phyloP scores from a whole-genome alignment of 352 stramenopile species.

The Phytophthora nicotianae region DNA sequence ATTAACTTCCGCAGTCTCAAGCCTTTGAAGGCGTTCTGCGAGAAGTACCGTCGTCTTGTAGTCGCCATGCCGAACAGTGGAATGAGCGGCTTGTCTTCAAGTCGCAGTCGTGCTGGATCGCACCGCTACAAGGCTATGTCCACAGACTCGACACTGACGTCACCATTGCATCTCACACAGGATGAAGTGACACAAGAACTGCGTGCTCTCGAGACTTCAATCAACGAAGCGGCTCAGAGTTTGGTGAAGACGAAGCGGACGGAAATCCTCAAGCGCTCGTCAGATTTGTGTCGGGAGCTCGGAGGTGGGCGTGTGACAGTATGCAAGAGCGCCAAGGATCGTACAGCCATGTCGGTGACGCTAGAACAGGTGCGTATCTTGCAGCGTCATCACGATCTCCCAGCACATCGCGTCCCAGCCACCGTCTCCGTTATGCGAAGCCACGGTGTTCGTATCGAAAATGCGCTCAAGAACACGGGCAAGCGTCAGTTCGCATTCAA shows the following conservation, averaged over 20 bases:
- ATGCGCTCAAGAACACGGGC: slow-evolving; percentile 90
- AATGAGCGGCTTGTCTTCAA: slow-evolving; percentile 36
- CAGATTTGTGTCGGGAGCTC: slow-evolving; percentile 84
- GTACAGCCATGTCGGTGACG: slow-evolving; percentile 97
- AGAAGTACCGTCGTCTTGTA: slow-evolving; percentile 79
- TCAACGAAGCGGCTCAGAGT: slow-evolving; percentile 82
- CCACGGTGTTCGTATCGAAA: slow-evolving; percentile 88
- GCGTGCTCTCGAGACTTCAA: slow-evolving; percentile 58
- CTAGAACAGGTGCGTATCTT: slow-evolving; percentile 93
- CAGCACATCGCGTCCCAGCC: slow-evolving; percentile 67
- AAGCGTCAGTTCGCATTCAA: slow-evolving; percentile 91
- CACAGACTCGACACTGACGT: slow-evolving; percentile 50
- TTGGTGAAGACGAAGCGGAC: slow-evolving; percentile 88
- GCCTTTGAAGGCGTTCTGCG: slow-evolving; percentile 80
- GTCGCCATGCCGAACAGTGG: slow-evolving; percentile 56
- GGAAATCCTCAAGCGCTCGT: slow-evolving; percentile 83
- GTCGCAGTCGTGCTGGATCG: slow-evolving; percentile 36
- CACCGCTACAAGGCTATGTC: slow-evolving; percentile 65
- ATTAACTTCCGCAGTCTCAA: slow-evolving; percentile 90
- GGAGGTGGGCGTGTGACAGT: slow-evolving; percentile 93
- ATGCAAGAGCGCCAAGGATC: slow-evolving; percentile 98
- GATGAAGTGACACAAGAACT: slow-evolving; percentile 78
- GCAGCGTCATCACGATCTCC: slow-evolving; percentile 83
- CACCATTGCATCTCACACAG: slow-evolving; percentile 64
- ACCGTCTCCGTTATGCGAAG: slow-evolving; percentile 89